Conservation (phyloP, 257 asterid genomes). For the Scutellaria baicalensis region DNA sequence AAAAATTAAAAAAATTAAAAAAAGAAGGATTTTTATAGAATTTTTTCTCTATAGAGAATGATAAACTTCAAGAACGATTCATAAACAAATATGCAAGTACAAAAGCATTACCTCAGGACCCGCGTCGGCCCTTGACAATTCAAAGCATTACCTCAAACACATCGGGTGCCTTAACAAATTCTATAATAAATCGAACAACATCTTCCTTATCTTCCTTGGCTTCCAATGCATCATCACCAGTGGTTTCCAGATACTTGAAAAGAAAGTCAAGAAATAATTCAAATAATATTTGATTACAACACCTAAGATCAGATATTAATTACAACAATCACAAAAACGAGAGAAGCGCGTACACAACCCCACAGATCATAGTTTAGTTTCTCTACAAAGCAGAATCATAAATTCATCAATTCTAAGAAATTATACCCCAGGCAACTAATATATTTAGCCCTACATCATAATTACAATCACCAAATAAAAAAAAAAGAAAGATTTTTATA, state of each 20-base stretch:
- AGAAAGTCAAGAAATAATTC: not conserved
- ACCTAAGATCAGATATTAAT: not conserved
- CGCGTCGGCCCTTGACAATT: too few relatives aligned
- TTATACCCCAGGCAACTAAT: too few relatives aligned
- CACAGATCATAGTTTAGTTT: too few relatives aligned
- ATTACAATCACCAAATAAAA: not conserved
- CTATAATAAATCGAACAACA: too few relatives aligned
- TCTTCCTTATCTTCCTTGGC: too few relatives aligned
- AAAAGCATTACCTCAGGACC: too few relatives aligned
- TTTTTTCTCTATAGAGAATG: not conserved
- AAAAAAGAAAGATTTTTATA: not conserved
- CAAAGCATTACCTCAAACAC: too few relatives aligned
- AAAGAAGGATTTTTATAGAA: not conserved
- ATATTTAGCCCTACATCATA: not conserved
- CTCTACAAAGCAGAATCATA: too few relatives aligned
- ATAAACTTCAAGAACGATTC: too few relatives aligned
- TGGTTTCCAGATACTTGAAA: constrained; percentile 54
- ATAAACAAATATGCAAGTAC: too few relatives aligned
- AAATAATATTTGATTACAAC: not conserved
- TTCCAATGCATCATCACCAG: too few relatives aligned
- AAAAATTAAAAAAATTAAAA: not conserved
- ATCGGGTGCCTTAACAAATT: too few relatives aligned
- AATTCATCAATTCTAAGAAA: not conserved
- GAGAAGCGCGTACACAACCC: not conserved
- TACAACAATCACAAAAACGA: not conserved